Evolutionary conservation across 2,329 filamentous ascomycete species (phyloP), one percentile per base, ranked within the genome.

Genomic region (Arthrobotrys musiformis): DNA sequence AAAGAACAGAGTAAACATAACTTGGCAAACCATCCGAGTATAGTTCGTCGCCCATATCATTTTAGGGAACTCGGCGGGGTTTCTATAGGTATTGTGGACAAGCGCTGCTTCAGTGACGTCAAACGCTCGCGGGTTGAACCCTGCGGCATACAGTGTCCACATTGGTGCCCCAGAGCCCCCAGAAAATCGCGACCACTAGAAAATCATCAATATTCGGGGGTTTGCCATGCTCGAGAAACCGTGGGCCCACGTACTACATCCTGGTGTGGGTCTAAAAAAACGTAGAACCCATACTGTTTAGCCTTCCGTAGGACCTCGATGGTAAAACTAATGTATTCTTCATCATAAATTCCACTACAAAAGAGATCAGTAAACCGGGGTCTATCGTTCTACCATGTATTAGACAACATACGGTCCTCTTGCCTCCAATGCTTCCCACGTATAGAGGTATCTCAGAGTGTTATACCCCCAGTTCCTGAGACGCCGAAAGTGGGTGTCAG

Each of bases 11-110:
- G 94, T 97, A 83, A 97, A 98, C 80, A 98, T 93, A 52, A 93
- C 94, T 79, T 94, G 93, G 60, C 91, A 92, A 1, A 91, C 94
- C 60, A 98, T 86, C 24, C 95, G 89, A 78, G 90, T 92, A 84
- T 99, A 99, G 83, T 99, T 99, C 62, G 96, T 98, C 15, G 94
- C 93, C 95, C 95, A 99, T 72, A 98, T 94, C 96, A 99, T 99
- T 85, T 97, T 98, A 24, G 95, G 95, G 80, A 94, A 99, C 0
- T 90, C 88, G 26, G 90, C 90, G 7, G 94, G 93, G 19, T 97
- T 88, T 8, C 92, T 90, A 82, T 93, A 97, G 1, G 92, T 96
- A 82, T 98, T 99, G 64, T 99, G 95, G 5, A 99, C 94, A 75
- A 98, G 88, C 40, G 95, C 93, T 2, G 94, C 94, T 84, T 97